Conservation (phyloP, 208 protist species). For the Leishmania martiniquensis region DNA sequence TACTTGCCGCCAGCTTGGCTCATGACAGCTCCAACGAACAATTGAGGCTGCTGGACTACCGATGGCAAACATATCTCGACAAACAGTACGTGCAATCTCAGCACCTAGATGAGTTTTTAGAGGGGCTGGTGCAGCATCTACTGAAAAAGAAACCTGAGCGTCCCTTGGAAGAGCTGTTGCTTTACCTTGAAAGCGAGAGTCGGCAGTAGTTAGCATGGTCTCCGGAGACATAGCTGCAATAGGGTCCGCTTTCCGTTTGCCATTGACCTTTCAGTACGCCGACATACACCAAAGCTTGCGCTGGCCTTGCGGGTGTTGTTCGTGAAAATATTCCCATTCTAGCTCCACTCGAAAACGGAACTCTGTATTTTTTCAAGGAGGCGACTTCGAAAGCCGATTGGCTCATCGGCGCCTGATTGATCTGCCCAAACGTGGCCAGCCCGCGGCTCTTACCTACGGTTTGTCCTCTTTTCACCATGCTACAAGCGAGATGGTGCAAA, state of each 20-base stretch:
- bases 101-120: slow-evolving; percentile 53
- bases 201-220: slow-evolving; percentile 6
- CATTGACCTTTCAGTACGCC: background rate
- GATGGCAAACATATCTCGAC: slow-evolving; percentile 62
- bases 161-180: slow-evolving; percentile 52
- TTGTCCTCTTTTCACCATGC: background rate
- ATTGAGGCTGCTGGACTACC: slow-evolving; percentile 53
- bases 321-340: background rate
- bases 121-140: slow-evolving; percentile 42
- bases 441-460: background rate
- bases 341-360: background rate
- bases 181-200: slow-evolving; percentile 38
- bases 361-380: background rate
- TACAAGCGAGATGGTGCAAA: background rate
- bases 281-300: background rate
- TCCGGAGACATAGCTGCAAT: background rate
- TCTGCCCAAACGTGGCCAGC: background rate
- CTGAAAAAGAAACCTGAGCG: slow-evolving; percentile 51
- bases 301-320: background rate
- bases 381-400: background rate
- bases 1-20: slow-evolving; percentile 19
- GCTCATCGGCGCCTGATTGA: background rate
- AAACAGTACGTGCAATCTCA: slow-evolving; percentile 55
- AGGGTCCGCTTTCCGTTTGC: background rate
- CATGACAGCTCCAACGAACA: slow-evolving; percentile 39